These are phyloP conservation scores for Oenanthe sinensis DNA, from an alignment of 129 eudicot genomes.

Conservation along the genomic window DNA sequence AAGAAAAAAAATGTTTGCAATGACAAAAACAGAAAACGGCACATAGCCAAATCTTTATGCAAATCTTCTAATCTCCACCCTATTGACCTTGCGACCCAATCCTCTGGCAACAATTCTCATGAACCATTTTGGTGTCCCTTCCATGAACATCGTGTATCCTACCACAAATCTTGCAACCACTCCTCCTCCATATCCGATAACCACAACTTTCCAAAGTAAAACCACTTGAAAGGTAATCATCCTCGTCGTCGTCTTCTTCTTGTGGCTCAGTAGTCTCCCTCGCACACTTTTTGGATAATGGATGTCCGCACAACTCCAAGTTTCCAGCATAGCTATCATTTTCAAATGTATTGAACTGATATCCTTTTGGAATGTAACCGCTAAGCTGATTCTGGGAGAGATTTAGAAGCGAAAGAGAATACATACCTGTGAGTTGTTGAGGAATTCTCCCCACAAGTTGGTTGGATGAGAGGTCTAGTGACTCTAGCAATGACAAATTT, in stretches of 20 bases:
- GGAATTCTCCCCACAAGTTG: not conserved
- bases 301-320: not conserved
- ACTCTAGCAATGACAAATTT: not conserved
- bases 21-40: too few species aligned
- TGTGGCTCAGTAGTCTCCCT: not conserved
- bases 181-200: constrained; percentile 11
- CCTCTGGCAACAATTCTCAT: not conserved
- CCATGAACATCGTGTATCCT: constrained; percentile 8
- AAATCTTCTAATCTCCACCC: not conserved
- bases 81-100: not conserved
- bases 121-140: not conserved
- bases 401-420: not conserved
- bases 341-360: not conserved
- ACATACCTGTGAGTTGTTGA: not conserved
- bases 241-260: not conserved
- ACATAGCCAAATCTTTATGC: too few species aligned
- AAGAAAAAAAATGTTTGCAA: too few species aligned
- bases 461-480: not conserved
- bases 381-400: constrained; percentile 3
- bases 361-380: not conserved
- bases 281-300: not conserved
- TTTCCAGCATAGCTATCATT: not conserved
- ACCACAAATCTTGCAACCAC: not conserved
- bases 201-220: constrained; percentile 13
- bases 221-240: constrained; percentile 3